Conservation (phyloP, 805 yeast species). For the Kodamaea lidongshanica region DNA sequence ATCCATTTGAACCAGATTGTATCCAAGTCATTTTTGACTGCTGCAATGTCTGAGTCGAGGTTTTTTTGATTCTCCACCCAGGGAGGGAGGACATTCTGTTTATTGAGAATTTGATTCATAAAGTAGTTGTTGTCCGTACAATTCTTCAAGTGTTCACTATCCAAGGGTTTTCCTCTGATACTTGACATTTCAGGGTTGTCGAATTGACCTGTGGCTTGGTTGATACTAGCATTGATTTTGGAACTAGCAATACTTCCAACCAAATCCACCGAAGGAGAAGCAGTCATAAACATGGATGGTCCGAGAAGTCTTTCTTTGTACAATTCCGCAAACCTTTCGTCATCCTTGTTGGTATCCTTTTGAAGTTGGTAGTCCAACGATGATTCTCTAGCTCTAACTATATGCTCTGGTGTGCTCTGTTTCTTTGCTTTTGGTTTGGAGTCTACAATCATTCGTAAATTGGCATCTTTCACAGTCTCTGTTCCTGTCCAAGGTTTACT, state of each 20-base stretch:
- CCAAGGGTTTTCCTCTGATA: slow-evolving; percentile 56
- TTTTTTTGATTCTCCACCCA: slow-evolving; percentile 80
- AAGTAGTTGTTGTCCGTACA: slow-evolving; percentile 61
- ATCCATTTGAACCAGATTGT: slow-evolving; percentile 16
- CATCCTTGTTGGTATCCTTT: slow-evolving; percentile 23
- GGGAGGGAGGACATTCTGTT: slow-evolving; percentile 79
- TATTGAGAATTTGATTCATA: slow-evolving; percentile 65
- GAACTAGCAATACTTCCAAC: slow-evolving; percentile 68
- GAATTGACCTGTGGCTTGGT: slow-evolving; percentile 66
- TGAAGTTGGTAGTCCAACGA: slow-evolving; percentile 57
- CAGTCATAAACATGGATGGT: slow-evolving; percentile 42
- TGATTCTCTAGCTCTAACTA: slow-evolving; percentile 51
- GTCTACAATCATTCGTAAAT: slow-evolving; percentile 53
- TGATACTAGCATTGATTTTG: slow-evolving; percentile 58
- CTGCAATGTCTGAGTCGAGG: slow-evolving; percentile 41
- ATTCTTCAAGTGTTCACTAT: slow-evolving; percentile 53
- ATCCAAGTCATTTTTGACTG: slow-evolving; percentile 43
- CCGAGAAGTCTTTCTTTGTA: slow-evolving; percentile 62
- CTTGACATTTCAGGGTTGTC: slow-evolving; percentile 39
- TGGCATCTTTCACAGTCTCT: slow-evolving; percentile 42
- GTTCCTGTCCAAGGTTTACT: slow-evolving; percentile 55
- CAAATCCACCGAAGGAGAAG: slow-evolving; percentile 43
- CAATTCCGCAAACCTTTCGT: slow-evolving; percentile 49
- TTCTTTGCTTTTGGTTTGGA: slow-evolving; percentile 24
- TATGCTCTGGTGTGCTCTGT: background rate